These are phyloP conservation scores for Lipomyces yamanashiensis DNA, from an alignment of 805 yeast species.

Conservation along the genomic window DNA sequence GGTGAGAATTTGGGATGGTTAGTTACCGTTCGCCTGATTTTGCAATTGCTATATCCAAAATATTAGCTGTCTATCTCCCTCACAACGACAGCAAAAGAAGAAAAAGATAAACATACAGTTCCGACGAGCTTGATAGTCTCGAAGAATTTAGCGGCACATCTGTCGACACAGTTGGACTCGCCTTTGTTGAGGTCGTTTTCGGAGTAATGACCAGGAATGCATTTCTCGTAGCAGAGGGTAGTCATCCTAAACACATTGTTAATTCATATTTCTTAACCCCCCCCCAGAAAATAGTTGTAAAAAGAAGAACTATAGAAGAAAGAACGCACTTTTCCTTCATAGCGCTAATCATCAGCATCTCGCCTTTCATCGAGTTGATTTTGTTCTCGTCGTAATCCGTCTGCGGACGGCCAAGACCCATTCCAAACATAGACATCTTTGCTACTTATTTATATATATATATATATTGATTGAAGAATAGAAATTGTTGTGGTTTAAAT, in stretches of 20 bases:
- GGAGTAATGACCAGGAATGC: conserved; percentile 83
- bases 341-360: conserved; percentile 33
- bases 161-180: conserved; percentile 77
- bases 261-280: neutral
- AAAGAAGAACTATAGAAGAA: neutral
- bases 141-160: conserved; percentile 86
- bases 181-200: conserved; percentile 87
- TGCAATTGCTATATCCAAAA: conserved; percentile 2
- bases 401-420: conserved; percentile 32
- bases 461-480: neutral
- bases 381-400: conserved; percentile 34
- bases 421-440: conserved; percentile 39
- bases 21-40: conserved; percentile 8
- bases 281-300: too few species aligned
- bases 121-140: conserved; percentile 42
- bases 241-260: conserved; percentile 4
- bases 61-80: neutral
- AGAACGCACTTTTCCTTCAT: conserved; percentile 31
- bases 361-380: conserved; percentile 30
- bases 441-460: neutral
- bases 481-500: neutral
- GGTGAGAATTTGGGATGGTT: neutral
- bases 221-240: conserved; percentile 53
- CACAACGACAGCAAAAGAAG: neutral
- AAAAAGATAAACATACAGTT: conserved; percentile 18